Evolutionary conservation across 768 basidiomycete species (phyloP), one percentile per base, ranked within the genome.

Genomic region (Mycena sanguinolenta): DNA sequence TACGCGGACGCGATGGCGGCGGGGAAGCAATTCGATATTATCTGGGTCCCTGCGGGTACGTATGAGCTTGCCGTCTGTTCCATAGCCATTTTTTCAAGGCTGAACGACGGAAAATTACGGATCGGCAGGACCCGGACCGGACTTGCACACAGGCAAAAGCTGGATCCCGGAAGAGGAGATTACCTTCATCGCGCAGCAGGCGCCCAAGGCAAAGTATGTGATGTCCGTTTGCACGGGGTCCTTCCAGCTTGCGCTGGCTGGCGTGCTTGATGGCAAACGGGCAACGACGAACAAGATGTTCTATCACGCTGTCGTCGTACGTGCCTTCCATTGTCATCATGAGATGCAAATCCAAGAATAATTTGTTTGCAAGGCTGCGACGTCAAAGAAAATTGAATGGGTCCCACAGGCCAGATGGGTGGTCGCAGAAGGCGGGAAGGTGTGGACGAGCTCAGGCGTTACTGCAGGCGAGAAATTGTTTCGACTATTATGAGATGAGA

Each of bases 251-350:
- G 83, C 82, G 4, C 65, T 66, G 2, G 74, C 80, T 2, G 83
- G 82, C 0, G 54, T 81, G 1, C 75, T 84, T 14, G 67, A 78
- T 2, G 82, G 82, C 0, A 79, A 78, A 58, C 71, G 76, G 13
- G 83, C 83, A 30, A 84, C 82, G 10, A 82, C 82, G 19, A 83
- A 82, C 74, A 84, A 84, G 70, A 54, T 74, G 6, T 46, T 60
- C 9, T 83, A 77, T 67, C 78, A 69, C 36, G 27, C 46, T 10
- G 67, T 80, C 46, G 70, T 69, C 61, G 82, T 81, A 62, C 21
- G 67, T 57, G 28, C 27, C 4, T 53, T 19, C 14, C 25, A 49
- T 21, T n/a, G 0, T n/a, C 19, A 14, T 2, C n/a, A 8, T 34
- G 32, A 17, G 17, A 19, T n/a, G n/a, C n/a, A 9, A 4, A 27